phyloP scores from a whole-genome alignment of 2,329 filamentous ascomycete genomes.

The Beauveria pseudobassiana region DNA sequence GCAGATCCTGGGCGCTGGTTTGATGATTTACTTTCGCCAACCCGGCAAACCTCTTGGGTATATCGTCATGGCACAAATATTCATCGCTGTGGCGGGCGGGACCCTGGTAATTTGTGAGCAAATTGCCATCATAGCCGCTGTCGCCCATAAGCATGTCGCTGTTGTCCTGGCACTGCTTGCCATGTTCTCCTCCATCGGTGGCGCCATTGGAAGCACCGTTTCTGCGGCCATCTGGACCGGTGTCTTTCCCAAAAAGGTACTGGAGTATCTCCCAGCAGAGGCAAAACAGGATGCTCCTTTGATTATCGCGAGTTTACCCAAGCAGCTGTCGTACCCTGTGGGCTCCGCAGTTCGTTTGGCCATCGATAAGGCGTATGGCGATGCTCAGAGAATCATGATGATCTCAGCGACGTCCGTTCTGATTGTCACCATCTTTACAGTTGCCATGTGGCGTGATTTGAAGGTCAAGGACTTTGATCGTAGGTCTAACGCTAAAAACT shows the following conservation, averaged over 20 bases:
- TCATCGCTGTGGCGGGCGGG: constrained; percentile 51
- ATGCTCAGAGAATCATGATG: constrained; percentile 7
- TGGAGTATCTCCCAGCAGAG: neutral
- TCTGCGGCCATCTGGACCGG: constrained; percentile 5
- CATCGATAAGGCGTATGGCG: neutral
- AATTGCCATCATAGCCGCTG: constrained; percentile 51
- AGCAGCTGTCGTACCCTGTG: neutral
- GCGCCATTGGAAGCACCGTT: constrained; percentile 1
- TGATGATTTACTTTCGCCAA: constrained; percentile 36
- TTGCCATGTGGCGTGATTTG: constrained; percentile 2
- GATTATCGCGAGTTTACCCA: neutral
- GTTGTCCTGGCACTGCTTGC: neutral
- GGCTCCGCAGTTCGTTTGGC: neutral
- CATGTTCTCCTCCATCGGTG: neutral
- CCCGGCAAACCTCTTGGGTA: constrained; percentile 43
- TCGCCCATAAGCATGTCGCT: constrained; percentile 30
- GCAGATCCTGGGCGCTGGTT: constrained; percentile 28
- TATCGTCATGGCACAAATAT: constrained; percentile 52
- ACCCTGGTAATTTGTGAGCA: constrained; percentile 50
- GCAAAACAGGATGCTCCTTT: neutral
- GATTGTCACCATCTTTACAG: neutral
- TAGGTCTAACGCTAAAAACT: neutral
- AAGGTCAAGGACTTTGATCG: constrained; percentile 4
- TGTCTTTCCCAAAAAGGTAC: neutral
- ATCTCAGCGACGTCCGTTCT: neutral